Conservation (phyloP, 495 filamentous ascomycete species). For the Penicillium fimorum region DNA sequence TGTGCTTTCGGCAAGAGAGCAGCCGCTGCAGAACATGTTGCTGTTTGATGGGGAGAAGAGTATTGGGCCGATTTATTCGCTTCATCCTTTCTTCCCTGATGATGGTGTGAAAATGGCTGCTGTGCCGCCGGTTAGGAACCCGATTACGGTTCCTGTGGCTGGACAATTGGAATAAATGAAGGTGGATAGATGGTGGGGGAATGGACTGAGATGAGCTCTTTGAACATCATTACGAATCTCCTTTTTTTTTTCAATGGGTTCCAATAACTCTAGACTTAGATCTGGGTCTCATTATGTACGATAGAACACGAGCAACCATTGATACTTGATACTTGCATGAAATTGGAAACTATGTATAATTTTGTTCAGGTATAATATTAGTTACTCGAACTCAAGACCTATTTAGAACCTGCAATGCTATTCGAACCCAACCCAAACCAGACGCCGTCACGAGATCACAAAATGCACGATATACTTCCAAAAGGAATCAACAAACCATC, state of each 20-base stretch:
- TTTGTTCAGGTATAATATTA: constrained; percentile 1
- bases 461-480: constrained; percentile 4
- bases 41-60: constrained; percentile 84
- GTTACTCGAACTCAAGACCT: background rate
- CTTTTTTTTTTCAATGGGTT: background rate
- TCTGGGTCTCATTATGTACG: constrained; percentile 2
- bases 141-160: constrained; percentile 12
- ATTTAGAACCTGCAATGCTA: background rate
- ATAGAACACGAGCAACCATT: background rate
- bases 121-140: constrained; percentile 32
- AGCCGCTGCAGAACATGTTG: constrained; percentile 92
- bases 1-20: constrained; percentile 82
- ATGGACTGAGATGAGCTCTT: background rate
- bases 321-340: background rate
- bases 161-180: background rate
- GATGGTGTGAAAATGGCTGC: constrained; percentile 31
- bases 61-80: constrained; percentile 72
- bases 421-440: background rate
- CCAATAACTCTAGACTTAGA: background rate
- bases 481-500: background rate
- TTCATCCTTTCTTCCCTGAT: constrained; percentile 67
- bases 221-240: constrained; percentile 9
- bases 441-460: constrained; percentile 6
- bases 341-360: background rate
- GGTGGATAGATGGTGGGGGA: background rate